These are phyloP conservation scores for Cubamyces lactineus DNA, from an alignment of 768 basidiomycete species.

Conservation along the genomic window DNA sequence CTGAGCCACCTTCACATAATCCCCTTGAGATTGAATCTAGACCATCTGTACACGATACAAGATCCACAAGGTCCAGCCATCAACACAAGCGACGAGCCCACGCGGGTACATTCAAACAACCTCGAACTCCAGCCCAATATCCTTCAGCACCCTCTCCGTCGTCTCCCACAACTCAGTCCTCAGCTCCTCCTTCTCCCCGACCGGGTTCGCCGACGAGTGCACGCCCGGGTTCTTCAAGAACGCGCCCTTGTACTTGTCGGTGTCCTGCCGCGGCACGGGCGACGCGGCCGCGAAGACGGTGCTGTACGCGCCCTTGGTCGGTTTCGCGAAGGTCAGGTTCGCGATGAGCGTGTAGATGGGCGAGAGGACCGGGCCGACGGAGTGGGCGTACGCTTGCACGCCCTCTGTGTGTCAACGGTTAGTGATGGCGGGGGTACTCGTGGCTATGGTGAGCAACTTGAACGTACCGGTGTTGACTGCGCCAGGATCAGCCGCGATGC, in stretches of 20 bases:
- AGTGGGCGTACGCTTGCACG: slow-evolving; percentile 22
- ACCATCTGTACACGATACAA: too few relatives aligned
- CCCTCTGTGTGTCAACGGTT: slow-evolving; percentile 15
- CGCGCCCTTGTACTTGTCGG: slow-evolving; percentile 15
- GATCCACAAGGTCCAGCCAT: too few relatives aligned
- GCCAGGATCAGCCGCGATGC: slow-evolving; percentile 41
- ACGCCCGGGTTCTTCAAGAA: slow-evolving; percentile 22
- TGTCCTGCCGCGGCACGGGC: slow-evolving; percentile 16
- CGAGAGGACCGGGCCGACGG: slow-evolving; percentile 17
- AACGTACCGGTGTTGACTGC: slow-evolving; percentile 35
- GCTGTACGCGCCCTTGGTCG: slow-evolving; percentile 26
- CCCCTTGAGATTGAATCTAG: too few relatives aligned
- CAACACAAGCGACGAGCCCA: too few relatives aligned
- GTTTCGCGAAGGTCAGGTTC: slow-evolving; percentile 11
- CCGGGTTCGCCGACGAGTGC: slow-evolving; percentile 3
- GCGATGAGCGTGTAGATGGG: slow-evolving; percentile 20
- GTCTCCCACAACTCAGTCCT: slow-evolving; percentile 30
- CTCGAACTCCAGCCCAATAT: slow-evolving; percentile 10
- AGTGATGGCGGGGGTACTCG: too few relatives aligned
- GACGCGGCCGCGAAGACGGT: slow-evolving; percentile 30
- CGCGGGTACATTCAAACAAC: not conserved
- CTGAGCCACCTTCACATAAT: too few relatives aligned
- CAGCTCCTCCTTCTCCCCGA: slow-evolving; percentile 11
- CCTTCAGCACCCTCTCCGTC: slow-evolving; percentile 27
- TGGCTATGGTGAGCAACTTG: not conserved